Conservation (phyloP, 257 asterid genomes). For the Prunella vulgaris region DNA sequence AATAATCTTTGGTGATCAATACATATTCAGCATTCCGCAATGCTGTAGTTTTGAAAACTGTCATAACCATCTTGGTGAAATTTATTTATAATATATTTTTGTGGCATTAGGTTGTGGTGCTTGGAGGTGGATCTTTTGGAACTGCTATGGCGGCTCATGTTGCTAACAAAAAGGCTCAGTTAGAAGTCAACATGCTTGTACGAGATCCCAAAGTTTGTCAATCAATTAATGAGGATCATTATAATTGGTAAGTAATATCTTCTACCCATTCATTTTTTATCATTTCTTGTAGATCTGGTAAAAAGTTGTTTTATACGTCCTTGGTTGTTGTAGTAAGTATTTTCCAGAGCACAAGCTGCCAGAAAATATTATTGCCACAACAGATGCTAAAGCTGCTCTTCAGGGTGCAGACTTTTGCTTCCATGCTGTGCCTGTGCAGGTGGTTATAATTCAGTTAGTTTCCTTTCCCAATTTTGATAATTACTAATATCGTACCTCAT, state of each 20-base stretch:
- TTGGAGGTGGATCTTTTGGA: constrained; percentile 98
- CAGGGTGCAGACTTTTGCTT: constrained; percentile 82
- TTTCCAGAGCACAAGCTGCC: constrained; percentile 74
- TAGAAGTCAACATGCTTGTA: constrained; percentile 74
- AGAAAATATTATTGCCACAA: constrained; percentile 69
- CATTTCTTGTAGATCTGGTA: not conserved
- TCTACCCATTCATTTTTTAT: constrained; percentile 5
- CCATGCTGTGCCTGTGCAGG: constrained; percentile 97
- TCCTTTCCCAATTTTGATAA: not conserved
- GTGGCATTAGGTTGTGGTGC: constrained; percentile 69
- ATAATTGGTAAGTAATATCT: constrained; percentile 43
- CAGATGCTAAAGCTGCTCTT: constrained; percentile 80
- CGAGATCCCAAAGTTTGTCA: constrained; percentile 68
- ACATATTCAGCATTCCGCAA: not conserved
- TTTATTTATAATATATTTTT: not conserved
- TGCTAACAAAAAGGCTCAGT: constrained; percentile 58
- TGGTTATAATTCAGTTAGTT: constrained; percentile 18
- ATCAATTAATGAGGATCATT: constrained; percentile 54
- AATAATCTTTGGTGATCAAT: not conserved
- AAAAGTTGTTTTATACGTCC: constrained; percentile 5
- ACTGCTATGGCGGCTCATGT: constrained; percentile 96
- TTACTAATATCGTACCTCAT: not conserved
- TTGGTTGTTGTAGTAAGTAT: constrained; percentile 54
- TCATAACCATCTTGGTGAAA: not conserved
- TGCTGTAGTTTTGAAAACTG: not conserved